These are phyloP conservation scores for Colletotrichum sojae DNA, from an alignment of 2,329 filamentous ascomycete genomes.

Conservation along the genomic window DNA sequence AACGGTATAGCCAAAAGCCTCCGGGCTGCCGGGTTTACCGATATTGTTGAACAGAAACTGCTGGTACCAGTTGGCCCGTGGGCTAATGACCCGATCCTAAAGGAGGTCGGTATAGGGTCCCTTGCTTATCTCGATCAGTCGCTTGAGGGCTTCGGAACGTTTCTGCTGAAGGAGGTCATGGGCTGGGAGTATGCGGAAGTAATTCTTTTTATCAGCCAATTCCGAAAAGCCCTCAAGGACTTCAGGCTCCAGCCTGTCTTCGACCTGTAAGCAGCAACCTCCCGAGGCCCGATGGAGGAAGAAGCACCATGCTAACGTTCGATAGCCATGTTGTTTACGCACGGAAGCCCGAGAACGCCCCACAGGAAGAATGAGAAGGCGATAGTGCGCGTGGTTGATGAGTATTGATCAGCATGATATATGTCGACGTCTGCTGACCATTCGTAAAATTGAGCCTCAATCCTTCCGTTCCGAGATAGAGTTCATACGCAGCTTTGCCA, in stretches of 20 bases:
- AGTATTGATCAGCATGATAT: too few relatives aligned
- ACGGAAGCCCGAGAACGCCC: constrained; percentile 5
- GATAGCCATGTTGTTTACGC: constrained; percentile 29
- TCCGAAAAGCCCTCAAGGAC: constrained; percentile 33
- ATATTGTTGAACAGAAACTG: constrained; percentile 37
- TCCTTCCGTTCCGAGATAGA: too few relatives aligned
- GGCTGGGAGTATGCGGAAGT: constrained; percentile 48
- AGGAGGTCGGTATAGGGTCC: constrained; percentile 39
- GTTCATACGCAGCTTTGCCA: too few relatives aligned
- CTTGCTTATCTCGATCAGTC: constrained; percentile 44
- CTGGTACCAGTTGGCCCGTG: constrained; percentile 40
- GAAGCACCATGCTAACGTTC: neutral
- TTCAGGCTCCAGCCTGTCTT: neutral
- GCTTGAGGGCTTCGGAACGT: constrained; percentile 48
- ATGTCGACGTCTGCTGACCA: too few relatives aligned
- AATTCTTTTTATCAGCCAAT: constrained; percentile 43
- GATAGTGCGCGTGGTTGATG: too few relatives aligned
- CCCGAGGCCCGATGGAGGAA: too few relatives aligned
- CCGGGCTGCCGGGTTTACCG: constrained; percentile 45
- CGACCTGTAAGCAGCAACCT: constrained; percentile 15
- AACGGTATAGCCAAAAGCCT: constrained; percentile 42
- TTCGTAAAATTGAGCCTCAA: too few relatives aligned
- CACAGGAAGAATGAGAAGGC: too few relatives aligned
- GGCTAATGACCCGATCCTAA: constrained; percentile 31
- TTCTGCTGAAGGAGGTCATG: constrained; percentile 47